Percentiles rank a stretch among this genome's conserved stretches.
phyloP scores from a whole-genome alignment of 768 basidiomycete species.

The Auriscalpium orientale region DNA sequence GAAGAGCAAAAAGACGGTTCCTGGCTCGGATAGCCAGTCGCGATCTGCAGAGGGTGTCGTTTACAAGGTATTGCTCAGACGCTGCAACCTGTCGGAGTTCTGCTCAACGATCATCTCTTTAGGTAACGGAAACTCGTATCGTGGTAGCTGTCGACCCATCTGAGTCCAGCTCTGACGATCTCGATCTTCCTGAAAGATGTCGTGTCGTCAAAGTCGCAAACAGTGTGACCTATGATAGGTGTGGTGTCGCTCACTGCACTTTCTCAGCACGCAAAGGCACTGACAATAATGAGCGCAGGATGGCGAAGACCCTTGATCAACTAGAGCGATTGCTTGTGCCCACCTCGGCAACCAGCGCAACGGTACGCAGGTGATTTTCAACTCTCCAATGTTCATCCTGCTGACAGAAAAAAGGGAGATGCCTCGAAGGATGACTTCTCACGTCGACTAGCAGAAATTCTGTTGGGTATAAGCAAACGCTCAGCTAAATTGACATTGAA shows the following conservation, averaged over 20 bases:
- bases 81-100: no score
- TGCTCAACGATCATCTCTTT: background rate
- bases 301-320: constrained; percentile 76
- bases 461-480: constrained; percentile 57
- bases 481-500: constrained; percentile 31
- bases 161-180: constrained; percentile 51
- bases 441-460: constrained; percentile 49
- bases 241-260: background rate
- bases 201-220: constrained; percentile 86
- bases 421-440: constrained; percentile 30
- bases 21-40: constrained; percentile 4
- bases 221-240: constrained; percentile 87
- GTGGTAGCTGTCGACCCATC: constrained; percentile 70
- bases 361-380: background rate
- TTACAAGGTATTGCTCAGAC: constrained; percentile 51
- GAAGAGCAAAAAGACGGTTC: constrained; percentile 39
- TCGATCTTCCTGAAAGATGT: constrained; percentile 81
- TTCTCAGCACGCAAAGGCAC: background rate
- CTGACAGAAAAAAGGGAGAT: background rate
- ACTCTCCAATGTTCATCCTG: background rate
- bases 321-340: constrained; percentile 41
- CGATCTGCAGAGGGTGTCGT: constrained; percentile 69
- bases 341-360: constrained; percentile 4
- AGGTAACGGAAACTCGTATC: constrained; percentile 79
- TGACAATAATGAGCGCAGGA: constrained; percentile 35